These are phyloP conservation scores for Hondaea fermentalgiana DNA, from an alignment of 108 stramenopile genomes.

Conservation along the genomic window DNA sequence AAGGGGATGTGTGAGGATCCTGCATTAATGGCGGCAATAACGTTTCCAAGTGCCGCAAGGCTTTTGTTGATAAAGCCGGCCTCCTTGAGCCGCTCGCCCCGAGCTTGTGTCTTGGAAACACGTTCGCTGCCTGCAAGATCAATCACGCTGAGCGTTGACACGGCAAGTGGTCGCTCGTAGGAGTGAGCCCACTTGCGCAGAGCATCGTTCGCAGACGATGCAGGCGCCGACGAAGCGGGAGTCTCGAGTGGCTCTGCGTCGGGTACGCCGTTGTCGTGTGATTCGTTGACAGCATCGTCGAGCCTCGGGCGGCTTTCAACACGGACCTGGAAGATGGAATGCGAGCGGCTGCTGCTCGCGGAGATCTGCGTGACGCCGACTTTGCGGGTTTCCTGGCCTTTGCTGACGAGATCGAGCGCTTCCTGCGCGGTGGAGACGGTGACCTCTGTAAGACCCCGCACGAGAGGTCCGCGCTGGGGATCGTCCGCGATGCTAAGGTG, in stretches of 20 bases:
- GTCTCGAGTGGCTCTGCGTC: neutral
- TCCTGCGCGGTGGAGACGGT: neutral
- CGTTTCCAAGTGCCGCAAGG: constrained; percentile 51
- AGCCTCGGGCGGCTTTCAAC: neutral
- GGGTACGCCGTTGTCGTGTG: neutral
- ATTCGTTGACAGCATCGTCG: neutral
- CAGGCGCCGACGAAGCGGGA: neutral
- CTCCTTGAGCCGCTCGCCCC: constrained; percentile 58
- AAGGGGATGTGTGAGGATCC: constrained; percentile 16
- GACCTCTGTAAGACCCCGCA: neutral
- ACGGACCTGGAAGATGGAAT: neutral
- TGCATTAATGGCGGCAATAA: constrained; percentile 60
- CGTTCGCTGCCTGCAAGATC: constrained; percentile 17
- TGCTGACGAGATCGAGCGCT: neutral
- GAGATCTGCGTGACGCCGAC: neutral
- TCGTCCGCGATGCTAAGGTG: constrained; percentile 10
- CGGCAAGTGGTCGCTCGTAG: neutral
- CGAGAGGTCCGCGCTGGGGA: neutral
- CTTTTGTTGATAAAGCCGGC: constrained; percentile 61
- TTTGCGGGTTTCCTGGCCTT: neutral
- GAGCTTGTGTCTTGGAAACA: constrained; percentile 24
- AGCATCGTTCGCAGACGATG: neutral
- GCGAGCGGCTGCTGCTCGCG: neutral
- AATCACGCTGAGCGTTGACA: neutral
- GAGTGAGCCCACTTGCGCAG: neutral